These are phyloP conservation scores for Pythium sukuiense DNA, from an alignment of 352 stramenopile genomes.

Conservation along the genomic window DNA sequence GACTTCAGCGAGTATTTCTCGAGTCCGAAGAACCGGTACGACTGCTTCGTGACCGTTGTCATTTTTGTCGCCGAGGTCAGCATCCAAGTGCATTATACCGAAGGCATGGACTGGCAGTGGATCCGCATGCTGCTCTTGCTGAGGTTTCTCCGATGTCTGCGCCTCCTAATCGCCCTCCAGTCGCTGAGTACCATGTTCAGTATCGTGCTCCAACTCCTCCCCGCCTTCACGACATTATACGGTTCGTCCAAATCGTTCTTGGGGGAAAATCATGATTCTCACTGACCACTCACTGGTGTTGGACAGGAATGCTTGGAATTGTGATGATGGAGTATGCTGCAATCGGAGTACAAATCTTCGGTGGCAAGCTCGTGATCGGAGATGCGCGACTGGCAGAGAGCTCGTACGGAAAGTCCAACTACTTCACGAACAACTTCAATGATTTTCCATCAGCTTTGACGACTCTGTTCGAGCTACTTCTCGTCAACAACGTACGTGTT, in stretches of 20 bases:
- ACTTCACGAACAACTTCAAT: slow-evolving; percentile 83
- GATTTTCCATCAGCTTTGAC: slow-evolving; percentile 56
- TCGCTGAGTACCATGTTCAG: slow-evolving; percentile 54
- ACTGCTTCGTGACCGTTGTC: slow-evolving; percentile 73
- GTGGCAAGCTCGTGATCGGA: slow-evolving; percentile 46
- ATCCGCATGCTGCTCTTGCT: slow-evolving; percentile 58
- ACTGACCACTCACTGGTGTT: background rate
- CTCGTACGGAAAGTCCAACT: slow-evolving; percentile 49
- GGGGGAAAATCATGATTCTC: background rate
- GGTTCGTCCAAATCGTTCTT: slow-evolving; percentile 25
- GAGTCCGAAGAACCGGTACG: slow-evolving; percentile 77
- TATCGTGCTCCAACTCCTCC: slow-evolving; percentile 48
- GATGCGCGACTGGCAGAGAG: slow-evolving; percentile 36
- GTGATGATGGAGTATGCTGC: slow-evolving; percentile 63
- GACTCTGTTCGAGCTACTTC: slow-evolving; percentile 70
- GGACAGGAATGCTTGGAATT: slow-evolving; percentile 51
- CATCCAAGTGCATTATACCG: slow-evolving; percentile 48
- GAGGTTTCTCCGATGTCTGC: slow-evolving; percentile 55
- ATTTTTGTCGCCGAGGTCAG: slow-evolving; percentile 56
- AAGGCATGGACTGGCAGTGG: slow-evolving; percentile 45
- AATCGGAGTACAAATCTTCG: slow-evolving; percentile 64
- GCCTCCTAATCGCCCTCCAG: slow-evolving; percentile 48
- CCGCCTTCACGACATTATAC: slow-evolving; percentile 57
- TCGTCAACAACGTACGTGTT: slow-evolving; percentile 71
- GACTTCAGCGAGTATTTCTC: slow-evolving; percentile 57